Base-by-base conservation (phyloP, 495 filamentous ascomycete genomes). In the Penicillium argentinense region DNA sequence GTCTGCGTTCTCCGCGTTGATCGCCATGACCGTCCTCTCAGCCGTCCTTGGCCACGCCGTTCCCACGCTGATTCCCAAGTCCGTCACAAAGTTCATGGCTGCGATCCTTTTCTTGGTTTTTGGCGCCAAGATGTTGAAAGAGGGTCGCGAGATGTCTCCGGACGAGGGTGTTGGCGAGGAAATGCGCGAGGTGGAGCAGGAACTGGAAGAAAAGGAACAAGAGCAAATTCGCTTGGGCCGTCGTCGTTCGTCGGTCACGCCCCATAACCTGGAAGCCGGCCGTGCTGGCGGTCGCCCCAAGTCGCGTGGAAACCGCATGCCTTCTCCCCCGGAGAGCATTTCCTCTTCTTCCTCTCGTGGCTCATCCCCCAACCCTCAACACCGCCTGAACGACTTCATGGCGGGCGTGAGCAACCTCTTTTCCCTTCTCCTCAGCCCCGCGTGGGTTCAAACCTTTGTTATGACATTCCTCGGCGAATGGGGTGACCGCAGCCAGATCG, bases 381-480 rank as follows among this genome's bases (percentile, higher is more conserved):
- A 66, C 14, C 56, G 67, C 5, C 60, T 71, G 28, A 66, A 68
- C 21, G 69, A 71, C 21, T 49, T 74, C 16, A 25, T 82, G 16
- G 63, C 62, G 4, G 93, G 93, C 1, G 65, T 97, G 16, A 84
- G 83, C 64, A 98, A 98, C 56, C 83, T 98, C 3, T 78, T 90
- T 37, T 89, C 89, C 4, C 73, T 98, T 7, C 74, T 98, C 2
- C 75, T 98, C 13, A 95, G 88, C 61, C 93, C 93, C 3, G 93
- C 91, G 1, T 98, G 93, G 93, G 93, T 98, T 11, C 93, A 98
- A 67, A 98, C 95, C 4, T 98, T 98, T 64, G 82, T 91, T 50
- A 98, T 98, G 93, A 98, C 93, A 3, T 98, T 98, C 70, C 72
- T 98, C 22, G 93, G 93, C 8, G 93, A 98, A 66, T 97, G 95